Conservation (phyloP, 305 asterid species). For the Coffea humblotiana region DNA sequence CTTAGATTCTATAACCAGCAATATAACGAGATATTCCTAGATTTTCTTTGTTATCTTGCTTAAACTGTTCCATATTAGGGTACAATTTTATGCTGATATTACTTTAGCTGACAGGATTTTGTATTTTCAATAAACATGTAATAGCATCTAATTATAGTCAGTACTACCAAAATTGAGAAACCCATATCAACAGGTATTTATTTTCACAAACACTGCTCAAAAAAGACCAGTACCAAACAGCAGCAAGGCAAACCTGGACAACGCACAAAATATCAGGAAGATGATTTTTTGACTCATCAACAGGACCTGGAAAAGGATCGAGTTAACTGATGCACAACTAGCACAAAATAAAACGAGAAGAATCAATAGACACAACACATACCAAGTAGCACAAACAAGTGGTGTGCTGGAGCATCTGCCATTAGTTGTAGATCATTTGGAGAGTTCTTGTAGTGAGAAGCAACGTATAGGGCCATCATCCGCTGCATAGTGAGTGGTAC, state of each 20-base stretch:
- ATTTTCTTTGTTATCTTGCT: neutral
- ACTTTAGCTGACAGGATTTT: neutral
- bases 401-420: slow-evolving; percentile 99
- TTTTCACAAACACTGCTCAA: neutral
- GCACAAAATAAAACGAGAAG: neutral
- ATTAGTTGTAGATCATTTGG: slow-evolving; percentile 91
- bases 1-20: no score
- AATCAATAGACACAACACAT: slow-evolving; percentile 21
- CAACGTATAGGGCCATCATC: slow-evolving; percentile 96
- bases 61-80: neutral
- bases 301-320: slow-evolving; percentile 65
- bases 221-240: slow-evolving; percentile 4
- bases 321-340: slow-evolving; percentile 21
- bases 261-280: slow-evolving; percentile 92
- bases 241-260: slow-evolving; percentile 56
- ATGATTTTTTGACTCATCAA: slow-evolving; percentile 74
- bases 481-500: slow-evolving; percentile 47
- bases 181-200: neutral
- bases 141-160: neutral
- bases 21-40: neutral
- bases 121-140: neutral
- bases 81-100: neutral
- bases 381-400: slow-evolving; percentile 95
- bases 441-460: slow-evolving; percentile 94
- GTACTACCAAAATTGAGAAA: neutral